These are phyloP conservation scores for Aspergillus leporis DNA, from an alignment of 495 filamentous ascomycete species.

Conservation along the genomic window DNA sequence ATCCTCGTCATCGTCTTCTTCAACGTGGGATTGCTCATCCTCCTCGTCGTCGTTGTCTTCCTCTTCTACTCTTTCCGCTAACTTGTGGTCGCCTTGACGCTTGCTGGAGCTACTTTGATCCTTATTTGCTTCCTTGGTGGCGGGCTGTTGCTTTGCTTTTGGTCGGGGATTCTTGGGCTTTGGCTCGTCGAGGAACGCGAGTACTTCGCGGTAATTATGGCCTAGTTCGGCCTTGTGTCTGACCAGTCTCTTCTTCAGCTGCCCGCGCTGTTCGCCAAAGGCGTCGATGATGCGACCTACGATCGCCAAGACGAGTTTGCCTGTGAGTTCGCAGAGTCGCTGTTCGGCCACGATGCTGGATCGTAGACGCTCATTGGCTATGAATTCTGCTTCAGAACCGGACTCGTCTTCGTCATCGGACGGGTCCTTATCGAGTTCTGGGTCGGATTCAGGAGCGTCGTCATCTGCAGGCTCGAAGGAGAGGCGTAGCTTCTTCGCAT, in stretches of 20 bases:
- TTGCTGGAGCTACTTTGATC: constrained; percentile 36
- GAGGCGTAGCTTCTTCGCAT: constrained; percentile 67
- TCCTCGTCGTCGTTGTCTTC: constrained; percentile 41
- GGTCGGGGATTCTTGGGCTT: constrained; percentile 41
- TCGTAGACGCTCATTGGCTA: constrained; percentile 54
- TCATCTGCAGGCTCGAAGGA: constrained; percentile 69
- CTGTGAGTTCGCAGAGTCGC: constrained; percentile 78
- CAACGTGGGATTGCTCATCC: constrained; percentile 48
- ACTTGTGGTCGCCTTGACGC: constrained; percentile 28
- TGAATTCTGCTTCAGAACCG: constrained; percentile 50
- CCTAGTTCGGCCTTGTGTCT: constrained; percentile 70
- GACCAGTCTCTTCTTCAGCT: constrained; percentile 61
- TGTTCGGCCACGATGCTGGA: constrained; percentile 74
- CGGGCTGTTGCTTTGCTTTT: constrained; percentile 52
- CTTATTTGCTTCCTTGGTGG: constrained; percentile 33
- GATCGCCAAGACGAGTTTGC: constrained; percentile 78
- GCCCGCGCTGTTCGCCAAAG: constrained; percentile 55
- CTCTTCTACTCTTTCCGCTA: constrained; percentile 44
- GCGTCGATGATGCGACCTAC: constrained; percentile 71
- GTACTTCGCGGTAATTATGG: constrained; percentile 72
- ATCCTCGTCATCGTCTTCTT: constrained; percentile 62
- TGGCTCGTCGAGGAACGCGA: constrained; percentile 69
- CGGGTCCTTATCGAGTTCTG: constrained; percentile 47
- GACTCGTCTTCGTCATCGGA: constrained; percentile 62
- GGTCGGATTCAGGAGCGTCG: constrained; percentile 56